Evolutionary conservation across 1,284 basidiomycete species (phyloP).

Genomic region (Heimioporus punctisporus): DNA sequence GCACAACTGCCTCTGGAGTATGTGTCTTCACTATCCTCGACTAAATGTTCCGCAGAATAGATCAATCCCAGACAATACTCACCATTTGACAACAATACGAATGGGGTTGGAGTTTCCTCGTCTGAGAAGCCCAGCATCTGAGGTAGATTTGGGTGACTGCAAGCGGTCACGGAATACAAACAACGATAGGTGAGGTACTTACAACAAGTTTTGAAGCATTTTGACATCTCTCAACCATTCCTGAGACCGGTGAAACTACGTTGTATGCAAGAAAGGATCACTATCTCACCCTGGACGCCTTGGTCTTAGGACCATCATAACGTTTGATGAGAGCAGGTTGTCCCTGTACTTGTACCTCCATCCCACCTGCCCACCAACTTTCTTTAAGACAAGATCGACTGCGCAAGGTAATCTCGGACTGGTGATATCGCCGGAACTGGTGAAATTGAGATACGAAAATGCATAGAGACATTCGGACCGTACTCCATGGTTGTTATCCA

Average conservation of each 20-base stretch:
- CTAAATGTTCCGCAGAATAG: constrained; percentile 1
- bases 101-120: constrained; percentile 47
- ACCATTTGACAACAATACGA: constrained; percentile 54
- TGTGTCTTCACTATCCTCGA: constrained; percentile 41
- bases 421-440: constrained; percentile 53
- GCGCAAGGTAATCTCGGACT: constrained; percentile 44
- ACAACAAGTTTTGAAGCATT: constrained; percentile 51
- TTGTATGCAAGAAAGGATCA: background rate
- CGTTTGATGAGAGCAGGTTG: constrained; percentile 43
- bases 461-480: background rate
- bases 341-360: constrained; percentile 42
- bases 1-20: constrained; percentile 33
- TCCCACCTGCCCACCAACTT: constrained; percentile 50
- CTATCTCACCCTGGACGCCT: constrained; percentile 37
- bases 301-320: constrained; percentile 40
- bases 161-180: background rate
- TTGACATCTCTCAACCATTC: constrained; percentile 54
- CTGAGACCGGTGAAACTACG: constrained; percentile 24
- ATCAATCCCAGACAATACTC: background rate
- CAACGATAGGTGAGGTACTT: constrained; percentile 12
- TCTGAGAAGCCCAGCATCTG: constrained; percentile 55
- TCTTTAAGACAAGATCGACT: constrained; percentile 36
- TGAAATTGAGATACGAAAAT: background rate
- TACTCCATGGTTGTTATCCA: constrained; percentile 41
- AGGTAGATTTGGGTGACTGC: constrained; percentile 54